Conservation (phyloP, 768 basidiomycete genomes). For the Lactarius tabidus region DNA sequence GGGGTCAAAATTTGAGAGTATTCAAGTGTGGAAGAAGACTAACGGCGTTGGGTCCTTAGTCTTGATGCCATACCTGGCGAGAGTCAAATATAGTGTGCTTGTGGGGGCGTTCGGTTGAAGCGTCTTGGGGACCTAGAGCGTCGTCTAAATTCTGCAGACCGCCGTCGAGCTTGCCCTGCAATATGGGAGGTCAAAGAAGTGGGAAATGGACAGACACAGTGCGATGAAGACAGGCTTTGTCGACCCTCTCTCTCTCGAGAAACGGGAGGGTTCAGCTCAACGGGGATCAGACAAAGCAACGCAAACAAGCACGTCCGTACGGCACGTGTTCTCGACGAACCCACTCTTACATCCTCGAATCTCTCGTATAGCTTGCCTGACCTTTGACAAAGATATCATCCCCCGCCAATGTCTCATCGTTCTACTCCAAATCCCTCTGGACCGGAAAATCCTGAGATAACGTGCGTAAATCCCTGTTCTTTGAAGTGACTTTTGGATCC, state of each 20-base stretch:
- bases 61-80: conserved; percentile 73
- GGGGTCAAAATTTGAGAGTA: conserved; percentile 8
- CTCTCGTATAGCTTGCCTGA: too few relatives aligned
- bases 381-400: too few relatives aligned
- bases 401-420: too few relatives aligned
- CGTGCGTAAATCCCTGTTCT: too few relatives aligned
- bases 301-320: too few relatives aligned
- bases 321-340: too few relatives aligned
- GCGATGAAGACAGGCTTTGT: conserved; percentile 1
- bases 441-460: too few relatives aligned
- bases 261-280: not conserved
- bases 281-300: too few relatives aligned
- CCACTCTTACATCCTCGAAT: too few relatives aligned
- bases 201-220: not conserved
- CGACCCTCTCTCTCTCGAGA: conserved; percentile 1
- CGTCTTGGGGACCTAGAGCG: conserved; percentile 43
- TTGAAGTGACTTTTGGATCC: too few relatives aligned
- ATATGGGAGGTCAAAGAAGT: not conserved
- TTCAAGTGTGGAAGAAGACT: conserved; percentile 20
- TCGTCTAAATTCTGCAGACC: conserved; percentile 69
- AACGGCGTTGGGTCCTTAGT: conserved; percentile 43
- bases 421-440: too few relatives aligned
- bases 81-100: conserved; percentile 71
- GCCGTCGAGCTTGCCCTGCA: conserved; percentile 76
- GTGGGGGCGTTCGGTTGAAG: conserved; percentile 37